Percentiles rank a stretch among this genome's conserved stretches.
Evolutionary conservation across 352 stramenopile species (phyloP).

Genomic region (Hyaloperonospora brassicae): DNA sequence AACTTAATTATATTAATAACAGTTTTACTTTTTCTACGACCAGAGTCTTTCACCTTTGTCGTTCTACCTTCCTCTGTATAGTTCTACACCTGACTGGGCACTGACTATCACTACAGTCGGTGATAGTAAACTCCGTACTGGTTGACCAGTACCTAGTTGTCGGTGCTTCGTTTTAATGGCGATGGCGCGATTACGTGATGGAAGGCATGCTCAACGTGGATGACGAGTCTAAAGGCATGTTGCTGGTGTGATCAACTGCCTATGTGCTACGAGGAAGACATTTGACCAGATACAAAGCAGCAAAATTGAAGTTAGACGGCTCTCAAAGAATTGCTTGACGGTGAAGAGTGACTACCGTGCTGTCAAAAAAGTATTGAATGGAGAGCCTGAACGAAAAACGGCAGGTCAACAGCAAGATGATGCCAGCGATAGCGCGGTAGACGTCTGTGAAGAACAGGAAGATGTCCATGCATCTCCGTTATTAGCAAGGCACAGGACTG

Average conservation of each 20-base stretch:
- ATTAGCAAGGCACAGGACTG: slow-evolving; percentile 55
- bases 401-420: slow-evolving; percentile 9
- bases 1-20: no score
- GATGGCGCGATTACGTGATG: slow-evolving; percentile 77
- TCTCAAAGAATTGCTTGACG: slow-evolving; percentile 64
- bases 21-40: no score
- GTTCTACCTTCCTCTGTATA: no score
- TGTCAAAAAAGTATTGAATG: slow-evolving; percentile 11
- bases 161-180: slow-evolving; percentile 78
- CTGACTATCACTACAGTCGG: no score
- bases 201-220: slow-evolving; percentile 81
- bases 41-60: no score
- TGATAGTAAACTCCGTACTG: no score
- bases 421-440: slow-evolving; percentile 30
- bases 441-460: slow-evolving; percentile 25
- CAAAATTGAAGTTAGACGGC: slow-evolving; percentile 84
- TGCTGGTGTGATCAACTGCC: slow-evolving; percentile 71
- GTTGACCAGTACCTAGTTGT: no score
- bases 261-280: slow-evolving; percentile 64
- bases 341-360: slow-evolving; percentile 54
- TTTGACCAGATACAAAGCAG: slow-evolving; percentile 69
- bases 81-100: no score
- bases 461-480: slow-evolving; percentile 40
- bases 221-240: slow-evolving; percentile 72
- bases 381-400: slow-evolving; percentile 13